Conservation (phyloP, 257 asterid genomes). For the Penstemon barbatus region DNA sequence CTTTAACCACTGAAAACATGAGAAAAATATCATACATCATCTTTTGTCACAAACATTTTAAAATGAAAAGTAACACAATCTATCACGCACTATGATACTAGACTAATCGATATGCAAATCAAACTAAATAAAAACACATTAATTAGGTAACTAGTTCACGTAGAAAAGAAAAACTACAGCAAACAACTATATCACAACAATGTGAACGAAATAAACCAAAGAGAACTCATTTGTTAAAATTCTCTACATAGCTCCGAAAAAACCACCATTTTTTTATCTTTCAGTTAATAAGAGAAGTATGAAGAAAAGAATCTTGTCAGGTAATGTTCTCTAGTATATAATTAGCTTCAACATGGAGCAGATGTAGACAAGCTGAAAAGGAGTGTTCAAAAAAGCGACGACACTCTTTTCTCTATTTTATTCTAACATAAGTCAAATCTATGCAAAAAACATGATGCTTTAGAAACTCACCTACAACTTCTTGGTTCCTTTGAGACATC, state of each 20-base stretch:
- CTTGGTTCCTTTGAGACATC: constrained; percentile 98
- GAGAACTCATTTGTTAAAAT: not conserved
- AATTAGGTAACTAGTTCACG: too few relatives aligned
- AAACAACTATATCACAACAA: not conserved
- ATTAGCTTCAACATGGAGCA: constrained; percentile 11
- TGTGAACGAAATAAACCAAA: not conserved
- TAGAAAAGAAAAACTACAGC: not conserved
- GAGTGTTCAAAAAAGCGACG: constrained; percentile 15
- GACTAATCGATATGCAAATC: too few relatives aligned
- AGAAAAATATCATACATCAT: too few relatives aligned
- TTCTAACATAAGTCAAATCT: constrained; percentile 9
- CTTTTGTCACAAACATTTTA: too few relatives aligned
- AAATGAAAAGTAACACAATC: too few relatives aligned
- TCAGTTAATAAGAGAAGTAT: constrained; percentile 5
- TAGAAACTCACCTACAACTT: constrained; percentile 73
- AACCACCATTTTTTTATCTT: not conserved
- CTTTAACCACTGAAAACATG: too few relatives aligned
- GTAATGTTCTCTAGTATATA: not conserved
- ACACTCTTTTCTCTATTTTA: not conserved
- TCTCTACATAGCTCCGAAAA: not conserved
- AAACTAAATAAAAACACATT: too few relatives aligned
- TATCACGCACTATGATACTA: too few relatives aligned
- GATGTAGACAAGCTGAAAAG: constrained; percentile 14
- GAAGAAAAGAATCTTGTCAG: not conserved
- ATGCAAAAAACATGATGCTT: constrained; percentile 24